Base-by-base conservation (phyloP, 2,329 filamentous ascomycete species). In the Diaporthe ilicicola region DNA sequence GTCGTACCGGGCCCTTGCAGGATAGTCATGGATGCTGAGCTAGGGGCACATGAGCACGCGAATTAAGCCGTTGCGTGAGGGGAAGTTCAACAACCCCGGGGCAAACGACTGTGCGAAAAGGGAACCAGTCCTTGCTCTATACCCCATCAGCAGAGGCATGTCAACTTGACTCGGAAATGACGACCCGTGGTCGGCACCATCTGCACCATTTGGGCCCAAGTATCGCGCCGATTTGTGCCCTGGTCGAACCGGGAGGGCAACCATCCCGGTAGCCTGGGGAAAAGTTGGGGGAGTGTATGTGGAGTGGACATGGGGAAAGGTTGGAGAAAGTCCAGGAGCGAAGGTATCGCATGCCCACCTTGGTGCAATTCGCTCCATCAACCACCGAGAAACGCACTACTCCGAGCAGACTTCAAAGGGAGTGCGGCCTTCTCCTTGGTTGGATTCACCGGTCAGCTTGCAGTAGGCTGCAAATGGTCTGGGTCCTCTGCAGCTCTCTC, bases 161-260 rank as follows among this genome's bases (percentile, higher is more conserved):
- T 13, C 56, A 55, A 37, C 67, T 70, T 19, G 59, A 51, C 24
- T 39, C 68, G 59, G 69, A 70, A 55, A 70, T 56, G 53, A 68
- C 61, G 51, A 55, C 27, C 50, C 29, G 50, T 61, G 42, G 55
- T 46, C 55, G 55, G 55, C 55, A 61, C 55, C 39, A 37, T n/a
- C n/a, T n/a, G n/a, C n/a, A n/a, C n/a, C n/a, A 4, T n/a, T 61
- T 61, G 22, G 37, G 55, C 24, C 37, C 9, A 44, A 17, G 2
- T 61, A 19, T 44, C 13, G 32, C 24, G 39, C 39, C 50, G 51
- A 37, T 27, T 39, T 13, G 61, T 22, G 29, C 19, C 55, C 37
- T 17, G 37, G 22, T 37, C 29, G 15, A 13, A 24, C 4, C 12
- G 13, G 34, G 6, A 56, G 34, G 17, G n/a, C 19, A 42, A 27